phyloP scores from a whole-genome alignment of 2,329 filamentous ascomycete species.

The Cordyceps cicadae region DNA sequence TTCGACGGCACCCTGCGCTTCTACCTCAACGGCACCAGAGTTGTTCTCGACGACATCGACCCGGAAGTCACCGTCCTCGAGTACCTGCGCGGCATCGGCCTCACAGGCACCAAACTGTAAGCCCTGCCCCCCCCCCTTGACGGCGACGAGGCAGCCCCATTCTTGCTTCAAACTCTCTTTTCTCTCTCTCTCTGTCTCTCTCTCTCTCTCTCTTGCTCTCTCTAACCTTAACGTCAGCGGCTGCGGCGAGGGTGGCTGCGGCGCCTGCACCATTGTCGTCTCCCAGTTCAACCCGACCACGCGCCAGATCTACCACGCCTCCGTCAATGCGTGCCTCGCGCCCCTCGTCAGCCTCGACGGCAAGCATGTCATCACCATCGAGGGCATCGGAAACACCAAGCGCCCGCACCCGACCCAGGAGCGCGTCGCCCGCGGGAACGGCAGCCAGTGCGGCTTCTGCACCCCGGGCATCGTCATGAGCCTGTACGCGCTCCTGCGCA shows the following conservation, averaged over 20 bases:
- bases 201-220: too few species aligned
- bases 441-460: slow-evolving; percentile 90
- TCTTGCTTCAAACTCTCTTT: background rate
- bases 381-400: slow-evolving; percentile 86
- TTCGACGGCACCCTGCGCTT: slow-evolving; percentile 88
- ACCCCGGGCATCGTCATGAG: slow-evolving; percentile 98
- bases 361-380: slow-evolving; percentile 96
- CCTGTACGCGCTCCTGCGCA: slow-evolving; percentile 83
- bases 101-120: slow-evolving; percentile 87
- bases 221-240: slow-evolving; percentile 39
- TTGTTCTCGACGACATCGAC: slow-evolving; percentile 77
- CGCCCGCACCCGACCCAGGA: slow-evolving; percentile 85
- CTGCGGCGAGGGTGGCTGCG: slow-evolving; percentile 92
- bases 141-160: background rate
- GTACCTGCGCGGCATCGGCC: slow-evolving; percentile 82
- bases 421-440: slow-evolving; percentile 81
- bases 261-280: slow-evolving; percentile 90
- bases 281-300: slow-evolving; percentile 92
- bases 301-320: slow-evolving; percentile 88
- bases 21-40: slow-evolving; percentile 88
- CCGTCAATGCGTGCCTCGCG: slow-evolving; percentile 90
- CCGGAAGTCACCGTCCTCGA: slow-evolving; percentile 88
- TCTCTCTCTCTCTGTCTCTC: too few species aligned
- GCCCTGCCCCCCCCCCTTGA: slow-evolving; percentile 20
- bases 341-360: slow-evolving; percentile 89